Evolutionary conservation across 2,329 filamentous ascomycete species (phyloP).

Genomic region (Rutstroemia sydowiana): DNA sequence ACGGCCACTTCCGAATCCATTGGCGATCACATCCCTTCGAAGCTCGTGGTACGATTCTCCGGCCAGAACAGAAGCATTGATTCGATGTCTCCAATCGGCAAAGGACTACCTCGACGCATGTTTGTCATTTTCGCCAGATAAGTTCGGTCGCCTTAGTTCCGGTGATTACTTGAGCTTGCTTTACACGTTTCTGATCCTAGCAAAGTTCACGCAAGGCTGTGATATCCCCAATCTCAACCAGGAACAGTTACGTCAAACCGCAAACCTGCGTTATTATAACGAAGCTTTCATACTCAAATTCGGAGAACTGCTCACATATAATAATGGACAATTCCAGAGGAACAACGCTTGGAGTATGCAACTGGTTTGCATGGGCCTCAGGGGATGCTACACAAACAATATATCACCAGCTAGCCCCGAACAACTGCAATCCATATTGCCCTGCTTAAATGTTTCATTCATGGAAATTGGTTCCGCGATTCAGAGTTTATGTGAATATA

Average conservation of each 20-base stretch:
- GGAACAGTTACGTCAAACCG: slow-evolving; percentile 3
- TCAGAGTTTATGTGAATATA: neutral
- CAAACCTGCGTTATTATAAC: slow-evolving; percentile 18
- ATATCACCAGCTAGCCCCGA: neutral
- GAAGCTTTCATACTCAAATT: slow-evolving; percentile 12
- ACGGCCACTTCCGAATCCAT: slow-evolving; percentile 2
- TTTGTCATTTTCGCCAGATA: slow-evolving; percentile 6
- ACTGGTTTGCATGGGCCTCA: neutral
- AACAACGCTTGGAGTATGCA: neutral
- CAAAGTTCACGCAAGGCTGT: slow-evolving; percentile 11
- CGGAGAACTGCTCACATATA: neutral
- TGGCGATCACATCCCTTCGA: neutral
- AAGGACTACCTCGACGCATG: slow-evolving; percentile 19
- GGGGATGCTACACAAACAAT: neutral
- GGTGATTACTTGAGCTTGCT: slow-evolving; percentile 14
- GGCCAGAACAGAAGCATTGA: slow-evolving; percentile 14
- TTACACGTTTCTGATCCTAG: slow-evolving; percentile 19
- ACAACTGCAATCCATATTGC: too few species aligned
- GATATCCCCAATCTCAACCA: slow-evolving; percentile 12
- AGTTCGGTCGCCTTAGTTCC: slow-evolving; percentile 7
- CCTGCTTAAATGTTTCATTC: neutral
- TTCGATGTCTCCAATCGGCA: slow-evolving; percentile 14
- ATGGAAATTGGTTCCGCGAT: neutral
- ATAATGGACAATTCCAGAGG: neutral
- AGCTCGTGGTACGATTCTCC: slow-evolving; percentile 19